Evolutionary conservation across 1,284 basidiomycete genomes (phyloP), one percentile per base, ranked within the genome.

Genomic region (Rhizoctonia solani): DNA sequence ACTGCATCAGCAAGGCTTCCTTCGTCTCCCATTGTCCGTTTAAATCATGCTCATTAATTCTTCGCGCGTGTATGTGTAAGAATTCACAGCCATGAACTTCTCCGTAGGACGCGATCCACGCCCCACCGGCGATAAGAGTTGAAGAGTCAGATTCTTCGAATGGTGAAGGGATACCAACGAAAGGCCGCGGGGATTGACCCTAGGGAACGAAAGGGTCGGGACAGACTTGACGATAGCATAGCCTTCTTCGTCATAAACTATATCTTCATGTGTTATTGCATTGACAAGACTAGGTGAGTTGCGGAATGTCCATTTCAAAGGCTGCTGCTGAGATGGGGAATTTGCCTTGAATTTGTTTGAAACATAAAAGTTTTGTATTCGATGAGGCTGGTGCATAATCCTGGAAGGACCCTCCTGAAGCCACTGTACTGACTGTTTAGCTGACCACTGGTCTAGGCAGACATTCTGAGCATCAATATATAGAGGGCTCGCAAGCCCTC

Each of bases 21-120:
- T 34, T 63, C 59, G 19, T 6, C 34, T 49, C 59, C 59, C 59
- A 63, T 11, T 46, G 59, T 13, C 32, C 32, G 23, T 16, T 39
- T 11, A 63, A 14, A 23, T 63, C 59, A 6, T 19, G 44, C 32
- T 63, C 47, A 34, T 46, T 52, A 13, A 63, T 63, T 9, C 19
- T 23, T 19, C 59, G 29, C 23, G 52, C 29, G 4, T 52, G 59
- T 1, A 63, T 52, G 25, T 52, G 37, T 4, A 63, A 52, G 47
- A 52, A 63, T 21, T 63, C 59, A 34, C 59, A 63, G 34, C 59
- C 59, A 42, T 63, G 59, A 21, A 25, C 32, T 1, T 34, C 44
- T 19, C 59, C 59, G 42, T 63, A 63, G 14, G 59, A 63, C 19
- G 59, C 59, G 21, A 63, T 30, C 59, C 59, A 63, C 3, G 25